Percentiles rank a stretch among this genome's conserved stretches.
phyloP scores from a whole-genome alignment of 345 rosid genomes.

The Chamaenerion angustifolium region DNA sequence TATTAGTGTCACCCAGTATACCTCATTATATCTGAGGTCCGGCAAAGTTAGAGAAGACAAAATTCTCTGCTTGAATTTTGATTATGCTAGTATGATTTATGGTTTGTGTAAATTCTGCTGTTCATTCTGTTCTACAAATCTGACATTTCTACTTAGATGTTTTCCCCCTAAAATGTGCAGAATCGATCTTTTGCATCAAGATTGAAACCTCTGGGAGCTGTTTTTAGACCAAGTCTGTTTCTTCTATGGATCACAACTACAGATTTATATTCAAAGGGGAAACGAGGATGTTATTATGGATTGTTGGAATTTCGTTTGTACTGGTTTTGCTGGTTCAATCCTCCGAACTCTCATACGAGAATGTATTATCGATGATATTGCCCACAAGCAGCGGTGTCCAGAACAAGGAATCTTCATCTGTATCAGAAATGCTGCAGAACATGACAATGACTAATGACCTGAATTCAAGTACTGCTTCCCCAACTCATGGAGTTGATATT shows the following conservation, averaged over 20 bases:
- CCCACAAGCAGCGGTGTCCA: conserved; percentile 15
- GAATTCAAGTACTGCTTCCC: conserved; percentile 15
- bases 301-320: conserved; percentile 24
- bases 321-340: conserved; percentile 34
- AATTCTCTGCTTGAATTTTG: too few relatives aligned
- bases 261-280: conserved; percentile 26
- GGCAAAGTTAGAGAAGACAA: too few relatives aligned
- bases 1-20: too few relatives aligned
- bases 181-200: too few relatives aligned
- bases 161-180: too few relatives aligned
- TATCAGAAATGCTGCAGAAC: conserved; percentile 9
- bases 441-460: conserved; percentile 11
- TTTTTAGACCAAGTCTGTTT: background rate
- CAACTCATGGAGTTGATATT: conserved; percentile 12
- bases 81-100: too few relatives aligned
- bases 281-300: conserved; percentile 37
- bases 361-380: conserved; percentile 27
- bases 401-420: conserved; percentile 4
- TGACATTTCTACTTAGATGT: too few relatives aligned
- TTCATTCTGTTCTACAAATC: too few relatives aligned
- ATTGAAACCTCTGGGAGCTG: too few relatives aligned
- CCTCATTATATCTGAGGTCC: too few relatives aligned
- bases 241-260: conserved; percentile 36
- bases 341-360: conserved; percentile 42
- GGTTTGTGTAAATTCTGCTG: too few relatives aligned